A percentile compares a stretch with the other conserved stretches of the same genome.
Conservation (phyloP, 306 rosid genomes). For the Sphenostylis stenocarpa region DNA sequence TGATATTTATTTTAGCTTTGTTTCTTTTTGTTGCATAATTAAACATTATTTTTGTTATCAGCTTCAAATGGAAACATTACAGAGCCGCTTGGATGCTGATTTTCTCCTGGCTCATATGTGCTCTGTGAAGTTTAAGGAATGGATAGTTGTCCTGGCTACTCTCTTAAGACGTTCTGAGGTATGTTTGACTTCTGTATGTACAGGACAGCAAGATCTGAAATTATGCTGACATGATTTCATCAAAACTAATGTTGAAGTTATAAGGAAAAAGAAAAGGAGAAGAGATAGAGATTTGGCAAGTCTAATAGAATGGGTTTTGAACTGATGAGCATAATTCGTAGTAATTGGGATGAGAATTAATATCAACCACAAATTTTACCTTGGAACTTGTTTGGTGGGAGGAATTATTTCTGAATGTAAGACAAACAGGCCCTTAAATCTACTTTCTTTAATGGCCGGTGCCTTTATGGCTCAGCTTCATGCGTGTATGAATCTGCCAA, state of each 20-base stretch:
- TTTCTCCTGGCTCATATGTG: conserved; percentile 95
- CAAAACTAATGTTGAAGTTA: not conserved
- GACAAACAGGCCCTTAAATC: not conserved
- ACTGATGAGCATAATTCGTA: no score
- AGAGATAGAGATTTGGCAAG: not conserved
- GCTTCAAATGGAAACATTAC: conserved; percentile 91
- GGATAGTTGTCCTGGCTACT: conserved; percentile 98
- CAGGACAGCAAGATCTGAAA: conserved; percentile 9
- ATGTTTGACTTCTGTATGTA: conserved; percentile 29
- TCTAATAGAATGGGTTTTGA: not conserved
- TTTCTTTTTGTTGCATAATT: not conserved
- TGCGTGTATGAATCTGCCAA: not conserved
- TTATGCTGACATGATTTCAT: conserved; percentile 10
- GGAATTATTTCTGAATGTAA: not conserved
- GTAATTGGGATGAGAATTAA: not conserved
- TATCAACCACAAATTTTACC: not conserved
- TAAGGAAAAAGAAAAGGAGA: not conserved
- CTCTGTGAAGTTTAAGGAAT: conserved; percentile 94
- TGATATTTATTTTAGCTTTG: conserved; percentile 1
- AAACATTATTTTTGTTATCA: conserved; percentile 43
- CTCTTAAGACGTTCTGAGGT: conserved; percentile 92
- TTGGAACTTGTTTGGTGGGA: not conserved
- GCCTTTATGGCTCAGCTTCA: not conserved
- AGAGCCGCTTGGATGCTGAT: conserved; percentile 96
- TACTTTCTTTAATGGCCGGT: not conserved